These are phyloP conservation scores for Ogataea methanolica DNA, from an alignment of 805 yeast species.

Conservation along the genomic window DNA sequence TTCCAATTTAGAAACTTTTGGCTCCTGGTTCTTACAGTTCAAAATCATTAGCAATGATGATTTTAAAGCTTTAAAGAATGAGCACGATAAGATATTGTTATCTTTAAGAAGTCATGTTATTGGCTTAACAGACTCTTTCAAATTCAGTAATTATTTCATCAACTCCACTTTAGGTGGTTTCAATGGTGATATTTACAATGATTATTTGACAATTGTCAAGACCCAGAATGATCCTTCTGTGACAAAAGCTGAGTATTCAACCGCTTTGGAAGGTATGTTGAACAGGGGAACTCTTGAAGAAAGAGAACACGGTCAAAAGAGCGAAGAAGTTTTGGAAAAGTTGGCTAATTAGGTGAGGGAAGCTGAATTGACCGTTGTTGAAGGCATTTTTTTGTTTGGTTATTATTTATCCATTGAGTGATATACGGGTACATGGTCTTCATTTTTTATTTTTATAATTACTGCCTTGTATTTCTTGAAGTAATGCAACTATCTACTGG, in stretches of 20 bases:
- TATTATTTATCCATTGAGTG: no score
- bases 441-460: no score
- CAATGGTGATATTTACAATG: constrained; percentile 79
- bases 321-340: constrained; percentile 20
- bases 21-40: constrained; percentile 67
- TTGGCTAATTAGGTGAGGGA: not conserved
- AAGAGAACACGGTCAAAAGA: constrained; percentile 27
- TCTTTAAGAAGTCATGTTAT: constrained; percentile 63
- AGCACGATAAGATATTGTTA: constrained; percentile 42
- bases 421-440: no score
- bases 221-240: constrained; percentile 42
- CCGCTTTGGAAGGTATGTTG: constrained; percentile 33
- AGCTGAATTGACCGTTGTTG: no score
- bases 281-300: constrained; percentile 32
- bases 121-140: constrained; percentile 79
- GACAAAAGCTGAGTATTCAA: constrained; percentile 60
- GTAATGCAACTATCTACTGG: no score
- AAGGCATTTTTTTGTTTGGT: no score
- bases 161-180: constrained; percentile 78
- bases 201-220: constrained; percentile 60
- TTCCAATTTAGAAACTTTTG: constrained; percentile 62
- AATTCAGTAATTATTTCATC: constrained; percentile 72
- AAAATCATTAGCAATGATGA: constrained; percentile 48
- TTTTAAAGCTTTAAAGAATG: constrained; percentile 35
- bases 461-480: no score